A percentile compares a stretch with the other conserved stretches of the same genome.
phyloP scores from a whole-genome alignment of 2,329 filamentous ascomycete genomes.

The Celoporthe dispersa region DNA sequence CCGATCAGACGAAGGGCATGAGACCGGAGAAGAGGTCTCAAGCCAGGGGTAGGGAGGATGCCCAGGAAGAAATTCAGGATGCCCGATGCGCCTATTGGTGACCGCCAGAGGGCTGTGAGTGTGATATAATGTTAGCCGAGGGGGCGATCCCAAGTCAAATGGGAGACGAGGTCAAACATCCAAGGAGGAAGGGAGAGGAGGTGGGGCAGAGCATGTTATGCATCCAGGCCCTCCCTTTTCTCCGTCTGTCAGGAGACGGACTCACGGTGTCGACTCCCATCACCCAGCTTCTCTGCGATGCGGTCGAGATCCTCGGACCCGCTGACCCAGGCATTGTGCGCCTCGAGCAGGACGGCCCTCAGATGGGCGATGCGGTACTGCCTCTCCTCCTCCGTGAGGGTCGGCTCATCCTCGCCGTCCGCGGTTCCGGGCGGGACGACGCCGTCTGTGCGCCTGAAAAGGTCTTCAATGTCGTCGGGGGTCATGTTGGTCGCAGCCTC shows the following conservation, averaged over 20 bases:
- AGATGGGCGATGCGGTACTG: conserved; percentile 36
- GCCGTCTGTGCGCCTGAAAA: conserved; percentile 42
- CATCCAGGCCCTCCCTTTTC: neutral
- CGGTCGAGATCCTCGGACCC: conserved; percentile 48
- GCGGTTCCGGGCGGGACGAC: conserved; percentile 37
- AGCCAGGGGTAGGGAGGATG: conserved; percentile 45
- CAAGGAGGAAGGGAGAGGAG: neutral
- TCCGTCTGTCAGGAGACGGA: conserved; percentile 11
- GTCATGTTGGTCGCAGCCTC: conserved; percentile 36
- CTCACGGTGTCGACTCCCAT: conserved; percentile 61
- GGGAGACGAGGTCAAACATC: neutral
- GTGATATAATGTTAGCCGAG: conserved; percentile 11
- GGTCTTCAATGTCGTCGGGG: conserved; percentile 43
- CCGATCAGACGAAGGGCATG: conserved; percentile 63
- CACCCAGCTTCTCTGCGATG: conserved; percentile 56
- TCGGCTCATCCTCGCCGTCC: conserved; percentile 33
- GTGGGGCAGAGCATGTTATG: neutral
- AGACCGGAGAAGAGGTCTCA: conserved; percentile 51
- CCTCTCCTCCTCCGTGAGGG: conserved; percentile 31
- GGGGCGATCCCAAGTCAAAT: neutral
- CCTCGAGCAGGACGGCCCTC: conserved; percentile 43
- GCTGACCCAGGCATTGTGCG: conserved; percentile 47
- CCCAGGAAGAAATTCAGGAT: conserved; percentile 60
- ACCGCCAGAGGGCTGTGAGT: conserved; percentile 57
- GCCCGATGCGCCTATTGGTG: conserved; percentile 61